Conservation (phyloP, 805 yeast species). For the Hanseniaspora mollemarum region DNA sequence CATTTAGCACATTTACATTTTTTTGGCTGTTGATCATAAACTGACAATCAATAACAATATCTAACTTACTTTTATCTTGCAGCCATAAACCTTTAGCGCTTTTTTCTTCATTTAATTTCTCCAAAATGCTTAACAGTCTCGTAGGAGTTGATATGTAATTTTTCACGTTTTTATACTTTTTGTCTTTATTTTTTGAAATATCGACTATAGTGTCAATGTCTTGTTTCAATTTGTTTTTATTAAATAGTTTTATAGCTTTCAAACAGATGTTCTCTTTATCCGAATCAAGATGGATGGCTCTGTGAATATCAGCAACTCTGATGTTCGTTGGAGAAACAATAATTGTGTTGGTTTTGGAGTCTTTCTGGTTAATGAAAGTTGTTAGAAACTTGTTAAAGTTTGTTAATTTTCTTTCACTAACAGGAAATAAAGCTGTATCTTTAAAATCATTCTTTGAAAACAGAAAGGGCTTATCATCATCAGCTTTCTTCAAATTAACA, state of each 20-base stretch:
- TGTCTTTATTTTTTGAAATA: conserved; percentile 17
- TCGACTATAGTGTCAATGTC: conserved; percentile 33
- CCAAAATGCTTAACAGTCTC: conserved; percentile 27
- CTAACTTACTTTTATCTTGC: conserved; percentile 30
- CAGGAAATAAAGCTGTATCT: conserved; percentile 48
- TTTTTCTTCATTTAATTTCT: conserved; percentile 17
- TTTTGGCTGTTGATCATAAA: conserved; percentile 19
- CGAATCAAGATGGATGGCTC: conserved; percentile 7
- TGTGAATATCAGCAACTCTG: conserved; percentile 68
- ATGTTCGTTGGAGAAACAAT: conserved; percentile 65
- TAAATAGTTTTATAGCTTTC: conserved; percentile 52
- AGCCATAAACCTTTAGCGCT: conserved; percentile 20
- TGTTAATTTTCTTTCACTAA: conserved; percentile 40
- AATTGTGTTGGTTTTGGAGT: conserved; percentile 36
- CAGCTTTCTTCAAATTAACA: conserved; percentile 23
- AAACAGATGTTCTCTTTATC: conserved; percentile 36
- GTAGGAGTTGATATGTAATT: conserved; percentile 28
- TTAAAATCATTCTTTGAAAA: conserved; percentile 35
- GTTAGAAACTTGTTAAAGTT: conserved; percentile 47
- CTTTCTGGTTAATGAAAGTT: conserved; percentile 27
- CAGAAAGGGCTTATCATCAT: conserved; percentile 17
- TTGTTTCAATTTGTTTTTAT: conserved; percentile 58
- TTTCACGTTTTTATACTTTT: conserved; percentile 18
- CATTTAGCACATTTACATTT: conserved; percentile 10
- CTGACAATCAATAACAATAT: conserved; percentile 29